A percentile compares a stretch with the other conserved stretches of the same genome.
phyloP scores from a whole-genome alignment of 768 basidiomycete genomes.

The Mycena amicta region DNA sequence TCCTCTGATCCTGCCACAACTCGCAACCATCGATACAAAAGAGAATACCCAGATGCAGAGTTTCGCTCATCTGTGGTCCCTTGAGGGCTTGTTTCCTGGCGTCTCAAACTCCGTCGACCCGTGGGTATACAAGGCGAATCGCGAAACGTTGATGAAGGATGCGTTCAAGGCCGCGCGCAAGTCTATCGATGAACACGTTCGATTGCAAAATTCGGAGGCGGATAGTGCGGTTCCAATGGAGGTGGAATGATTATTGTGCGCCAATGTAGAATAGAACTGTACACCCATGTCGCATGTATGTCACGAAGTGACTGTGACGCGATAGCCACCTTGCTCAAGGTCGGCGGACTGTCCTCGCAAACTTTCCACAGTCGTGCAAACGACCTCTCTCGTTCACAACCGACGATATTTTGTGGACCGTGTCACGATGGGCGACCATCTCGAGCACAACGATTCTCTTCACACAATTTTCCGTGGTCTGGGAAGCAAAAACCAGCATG shows the following conservation, averaged over 20 bases:
- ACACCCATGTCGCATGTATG: no score
- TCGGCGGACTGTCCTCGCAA: neutral
- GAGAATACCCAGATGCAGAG: constrained; percentile 39
- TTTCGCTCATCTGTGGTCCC: constrained; percentile 62
- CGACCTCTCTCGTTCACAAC: no score
- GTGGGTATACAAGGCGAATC: constrained; percentile 51
- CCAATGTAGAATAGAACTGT: no score
- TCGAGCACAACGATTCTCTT: constrained; percentile 48
- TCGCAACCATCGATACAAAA: constrained; percentile 44
- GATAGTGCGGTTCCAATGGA: constrained; percentile 26
- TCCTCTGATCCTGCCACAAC: constrained; percentile 50
- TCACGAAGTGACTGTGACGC: no score
- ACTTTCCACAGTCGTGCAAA: no score
- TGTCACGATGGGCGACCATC: constrained; percentile 15
- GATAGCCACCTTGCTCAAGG: neutral
- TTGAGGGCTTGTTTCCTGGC: constrained; percentile 72
- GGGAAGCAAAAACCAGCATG: constrained; percentile 64
- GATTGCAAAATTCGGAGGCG: constrained; percentile 30
- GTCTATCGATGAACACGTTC: constrained; percentile 45
- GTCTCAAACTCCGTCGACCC: constrained; percentile 73
- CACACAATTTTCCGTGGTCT: constrained; percentile 69
- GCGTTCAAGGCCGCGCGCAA: constrained; percentile 53
- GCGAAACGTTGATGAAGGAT: constrained; percentile 63
- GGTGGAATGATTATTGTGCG: constrained; percentile 10
- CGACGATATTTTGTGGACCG: no score